These are phyloP conservation scores for Lantana camara DNA, from an alignment of 257 asterid genomes.

Conservation along the genomic window DNA sequence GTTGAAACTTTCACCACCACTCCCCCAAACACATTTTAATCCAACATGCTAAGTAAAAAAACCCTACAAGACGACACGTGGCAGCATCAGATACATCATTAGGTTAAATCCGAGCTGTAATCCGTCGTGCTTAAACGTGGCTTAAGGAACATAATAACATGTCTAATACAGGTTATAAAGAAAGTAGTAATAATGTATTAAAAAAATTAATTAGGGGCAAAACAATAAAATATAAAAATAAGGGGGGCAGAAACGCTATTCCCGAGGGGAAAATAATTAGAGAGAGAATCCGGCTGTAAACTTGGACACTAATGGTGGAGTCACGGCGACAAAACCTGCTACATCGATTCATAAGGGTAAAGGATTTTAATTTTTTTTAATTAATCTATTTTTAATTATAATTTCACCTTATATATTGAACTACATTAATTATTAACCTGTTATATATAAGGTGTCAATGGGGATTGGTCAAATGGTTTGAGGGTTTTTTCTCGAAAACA, in stretches of 20 bases:
- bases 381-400: too few relatives aligned
- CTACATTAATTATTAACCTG: too few relatives aligned
- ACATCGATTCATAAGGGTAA: slow-evolving; percentile 64
- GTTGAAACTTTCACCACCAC: slow-evolving; percentile 16
- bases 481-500: too few relatives aligned
- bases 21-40: slow-evolving; percentile 1
- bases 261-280: slow-evolving; percentile 50
- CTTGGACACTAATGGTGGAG: slow-evolving; percentile 66
- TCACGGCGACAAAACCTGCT: slow-evolving; percentile 73
- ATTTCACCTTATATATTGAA: too few relatives aligned
- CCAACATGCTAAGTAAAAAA: not conserved
- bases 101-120: slow-evolving; percentile 69
- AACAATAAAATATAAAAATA: slow-evolving; percentile 12
- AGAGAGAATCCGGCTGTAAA: slow-evolving; percentile 65
- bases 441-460: too few relatives aligned
- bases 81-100: slow-evolving; percentile 41
- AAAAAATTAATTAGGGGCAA: not conserved
- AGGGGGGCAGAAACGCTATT: slow-evolving; percentile 26
- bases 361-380: too few relatives aligned
- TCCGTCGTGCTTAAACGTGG: slow-evolving; percentile 95
- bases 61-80: slow-evolving; percentile 39
- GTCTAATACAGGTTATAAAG: slow-evolving; percentile 36
- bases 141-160: slow-evolving; percentile 85
- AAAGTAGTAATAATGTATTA: slow-evolving; percentile 34
- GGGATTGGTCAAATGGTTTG: too few relatives aligned